A percentile compares a stretch with the other conserved stretches of the same genome.
These are phyloP conservation scores for Blakeslea trispora DNA, from an alignment of 371 early-diverging fungal species.

Conservation along the genomic window DNA sequence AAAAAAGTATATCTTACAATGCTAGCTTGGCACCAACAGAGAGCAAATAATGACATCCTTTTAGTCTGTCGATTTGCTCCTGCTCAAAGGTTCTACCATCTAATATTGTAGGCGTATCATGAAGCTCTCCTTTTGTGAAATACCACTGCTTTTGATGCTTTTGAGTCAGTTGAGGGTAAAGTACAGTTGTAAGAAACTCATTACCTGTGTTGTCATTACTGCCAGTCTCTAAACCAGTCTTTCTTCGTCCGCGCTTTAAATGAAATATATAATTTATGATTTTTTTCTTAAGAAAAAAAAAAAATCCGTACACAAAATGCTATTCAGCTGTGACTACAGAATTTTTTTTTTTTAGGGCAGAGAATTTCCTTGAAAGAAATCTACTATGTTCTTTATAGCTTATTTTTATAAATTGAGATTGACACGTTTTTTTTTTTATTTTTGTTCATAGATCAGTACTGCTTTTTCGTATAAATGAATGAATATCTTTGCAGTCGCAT, in stretches of 20 bases:
- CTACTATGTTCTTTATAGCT: too few relatives aligned
- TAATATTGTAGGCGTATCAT: constrained; percentile 61
- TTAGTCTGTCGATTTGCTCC: constrained; percentile 60
- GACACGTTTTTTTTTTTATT: too few relatives aligned
- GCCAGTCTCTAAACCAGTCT: neutral
- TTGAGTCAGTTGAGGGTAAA: neutral
- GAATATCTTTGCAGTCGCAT: constrained; percentile 14
- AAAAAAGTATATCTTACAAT: constrained; percentile 38
- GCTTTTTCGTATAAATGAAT: constrained; percentile 10
- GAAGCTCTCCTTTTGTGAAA: constrained; percentile 68
- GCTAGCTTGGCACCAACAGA: constrained; percentile 65
- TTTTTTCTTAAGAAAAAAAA: neutral
- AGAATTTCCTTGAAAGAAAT: too few relatives aligned
- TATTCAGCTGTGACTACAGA: neutral
- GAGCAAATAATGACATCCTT: constrained; percentile 68
- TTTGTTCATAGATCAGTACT: neutral
- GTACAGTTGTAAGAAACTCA: neutral
- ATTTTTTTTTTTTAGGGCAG: too few relatives aligned
- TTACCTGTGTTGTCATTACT: neutral
- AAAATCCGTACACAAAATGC: neutral
- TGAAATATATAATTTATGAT: neutral
- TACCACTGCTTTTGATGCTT: constrained; percentile 51
- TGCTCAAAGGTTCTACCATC: constrained; percentile 50
- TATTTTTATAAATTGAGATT: too few relatives aligned
- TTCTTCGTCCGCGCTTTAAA: neutral